Percentiles rank a stretch among this genome's conserved stretches.
Evolutionary conservation across 768 basidiomycete genomes (phyloP).

Genomic region (Lactifluus echinatus): DNA sequence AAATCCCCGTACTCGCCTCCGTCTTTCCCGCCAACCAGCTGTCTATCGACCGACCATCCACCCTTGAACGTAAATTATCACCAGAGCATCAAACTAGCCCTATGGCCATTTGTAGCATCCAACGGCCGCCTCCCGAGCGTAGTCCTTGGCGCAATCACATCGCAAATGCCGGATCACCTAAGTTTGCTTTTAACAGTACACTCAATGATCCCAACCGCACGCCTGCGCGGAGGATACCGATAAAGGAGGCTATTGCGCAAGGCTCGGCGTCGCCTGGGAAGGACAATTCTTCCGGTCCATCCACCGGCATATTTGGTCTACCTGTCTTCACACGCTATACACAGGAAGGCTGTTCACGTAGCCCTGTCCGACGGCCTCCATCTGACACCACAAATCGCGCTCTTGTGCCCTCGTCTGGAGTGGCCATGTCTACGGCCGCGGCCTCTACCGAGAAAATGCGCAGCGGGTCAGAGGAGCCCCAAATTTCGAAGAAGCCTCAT

Average conservation of each 20-base stretch:
- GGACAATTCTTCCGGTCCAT: neutral
- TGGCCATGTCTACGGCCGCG: neutral
- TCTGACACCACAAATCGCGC: neutral
- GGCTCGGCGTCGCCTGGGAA: conserved; percentile 10
- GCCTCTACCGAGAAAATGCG: conserved; percentile 7
- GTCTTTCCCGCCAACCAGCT: neutral
- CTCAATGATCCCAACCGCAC: conserved; percentile 14
- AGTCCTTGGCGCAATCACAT: conserved; percentile 17
- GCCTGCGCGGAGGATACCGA: conserved; percentile 20
- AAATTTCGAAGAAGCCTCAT: neutral
- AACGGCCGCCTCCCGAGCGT: conserved; percentile 16
- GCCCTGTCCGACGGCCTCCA: conserved; percentile 6
- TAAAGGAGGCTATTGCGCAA: conserved; percentile 12
- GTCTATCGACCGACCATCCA: neutral
- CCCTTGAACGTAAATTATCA: conserved; percentile 8
- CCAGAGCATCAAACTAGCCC: neutral
- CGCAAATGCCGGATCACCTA: conserved; percentile 13
- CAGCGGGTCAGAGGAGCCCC: conserved; percentile 19
- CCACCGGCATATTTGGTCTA: conserved; percentile 10
- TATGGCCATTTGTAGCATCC: conserved; percentile 5
- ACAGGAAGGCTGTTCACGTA: conserved; percentile 1
- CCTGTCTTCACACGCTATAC: conserved; percentile 18
- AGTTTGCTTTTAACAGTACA: neutral
- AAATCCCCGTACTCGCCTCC: neutral
- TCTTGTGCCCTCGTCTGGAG: neutral